Evolutionary conservation across 2,329 filamentous ascomycete genomes (phyloP).

Genomic region (Sclerotinia spermophila): DNA sequence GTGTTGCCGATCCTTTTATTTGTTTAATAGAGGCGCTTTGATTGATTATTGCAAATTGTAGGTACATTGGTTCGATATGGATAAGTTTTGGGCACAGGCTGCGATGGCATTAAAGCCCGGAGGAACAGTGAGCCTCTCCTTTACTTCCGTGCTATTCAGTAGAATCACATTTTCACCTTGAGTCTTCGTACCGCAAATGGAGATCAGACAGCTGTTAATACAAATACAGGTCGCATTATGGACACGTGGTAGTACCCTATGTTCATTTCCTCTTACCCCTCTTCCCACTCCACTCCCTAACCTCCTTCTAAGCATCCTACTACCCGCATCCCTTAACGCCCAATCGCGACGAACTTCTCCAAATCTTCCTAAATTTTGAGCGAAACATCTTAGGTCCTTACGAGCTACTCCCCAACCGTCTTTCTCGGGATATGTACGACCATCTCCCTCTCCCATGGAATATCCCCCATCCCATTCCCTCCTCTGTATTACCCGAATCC

Average conservation of each 20-base stretch:
- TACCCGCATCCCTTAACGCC: constrained; percentile 38
- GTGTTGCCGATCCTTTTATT: background rate
- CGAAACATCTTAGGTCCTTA: constrained; percentile 39
- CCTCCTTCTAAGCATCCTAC: background rate
- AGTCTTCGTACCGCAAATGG: background rate
- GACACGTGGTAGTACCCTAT: constrained; percentile 2
- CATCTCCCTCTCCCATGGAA: constrained; percentile 46
- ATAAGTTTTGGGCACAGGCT: constrained; percentile 44
- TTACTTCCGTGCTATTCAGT: background rate
- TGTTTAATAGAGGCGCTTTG: constrained; percentile 34
- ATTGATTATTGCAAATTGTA: constrained; percentile 13
- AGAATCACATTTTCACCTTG: background rate
- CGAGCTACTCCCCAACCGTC: constrained; percentile 39
- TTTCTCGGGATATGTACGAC: constrained; percentile 41
- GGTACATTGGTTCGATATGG: constrained; percentile 51
- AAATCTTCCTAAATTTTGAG: constrained; percentile 40
- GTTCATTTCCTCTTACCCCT: background rate
- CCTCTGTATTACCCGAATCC: constrained; percentile 34
- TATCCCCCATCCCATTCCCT: constrained; percentile 28
- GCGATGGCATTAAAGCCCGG: constrained; percentile 45
- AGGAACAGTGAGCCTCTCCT: constrained; percentile 41
- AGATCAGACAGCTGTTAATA: background rate
- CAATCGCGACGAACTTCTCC: constrained; percentile 40
- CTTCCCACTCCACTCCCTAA: background rate
- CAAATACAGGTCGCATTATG: background rate